Base-by-base conservation (phyloP, 2,329 filamentous ascomycete genomes). In the Ambrosiella xylebori region DNA sequence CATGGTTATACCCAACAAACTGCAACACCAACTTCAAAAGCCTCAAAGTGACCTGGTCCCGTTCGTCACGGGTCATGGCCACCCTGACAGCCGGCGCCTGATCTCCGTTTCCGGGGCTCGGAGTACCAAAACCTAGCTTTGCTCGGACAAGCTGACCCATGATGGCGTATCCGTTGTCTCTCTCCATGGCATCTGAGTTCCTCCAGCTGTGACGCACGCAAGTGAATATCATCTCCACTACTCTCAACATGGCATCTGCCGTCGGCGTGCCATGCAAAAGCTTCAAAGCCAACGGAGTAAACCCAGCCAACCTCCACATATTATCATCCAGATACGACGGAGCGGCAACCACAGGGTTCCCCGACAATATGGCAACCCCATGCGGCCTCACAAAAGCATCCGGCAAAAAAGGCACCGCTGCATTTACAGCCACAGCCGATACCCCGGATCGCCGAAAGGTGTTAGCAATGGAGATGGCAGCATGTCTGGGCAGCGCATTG, bases 181-280 rank as follows among this genome's bases (percentile, higher is more conserved):
- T 84, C 69, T 98, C 93, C 86, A 98, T 96, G 35, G 93, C 90
- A 68, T 98, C 94, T 64, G 93, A 97, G 63, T 97, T 97, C 62
- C 93, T 81, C 93, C 94, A 98, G 67, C 86, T 97, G 62, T 86
- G 85, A 63, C 86, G 85, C 54, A 96, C 86, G 61, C 87, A 88
- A 63, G 86, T 81, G 62, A 96, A 89, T 35, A 95, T 75, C 65
- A 94, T 85, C 65, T 94, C 82, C 1, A 94, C 82, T 1, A 90
- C 83, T 57, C 86, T 79, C 8, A 90, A 72, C 36, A 90, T 81
- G 50, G 83, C 82, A 54, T 89, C 81, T 7, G 80, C 75, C 0
- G 81, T 84, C 2, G 76, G 75, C 1, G 93, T 84, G 39, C 84
- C 77, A 66, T 96, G 88, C 6, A 98, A 76, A 40, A 97, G 73